Evolutionary conservation across 139 green algal species (phyloP), one percentile per base, ranked within the genome.

Genomic region (Chloropicon primus): DNA sequence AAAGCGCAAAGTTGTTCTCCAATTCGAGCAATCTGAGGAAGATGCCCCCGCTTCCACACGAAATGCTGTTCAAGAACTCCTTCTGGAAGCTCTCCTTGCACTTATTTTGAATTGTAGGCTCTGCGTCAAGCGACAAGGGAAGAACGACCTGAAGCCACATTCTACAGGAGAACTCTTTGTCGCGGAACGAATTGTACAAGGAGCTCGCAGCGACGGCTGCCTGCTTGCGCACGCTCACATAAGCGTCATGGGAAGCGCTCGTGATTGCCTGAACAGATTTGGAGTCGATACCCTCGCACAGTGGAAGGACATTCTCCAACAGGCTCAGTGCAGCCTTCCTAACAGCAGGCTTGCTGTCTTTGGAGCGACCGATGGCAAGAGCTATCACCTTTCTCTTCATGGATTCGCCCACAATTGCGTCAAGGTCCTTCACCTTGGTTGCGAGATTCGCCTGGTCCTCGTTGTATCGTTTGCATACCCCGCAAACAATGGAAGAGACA

Each of bases 281-380:
- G 10, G 5, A 5, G 10, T 17, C 17, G 41, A 62, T 5, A 17
- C 17, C 62, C 23, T 10, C 85, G 22, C 76, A 73, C 74, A 93
- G 81, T 71, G 89, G 62, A 72, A 93, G 77, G 71, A 88, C 27
- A 1, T 53, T 76, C 79, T 91, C 85, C 80, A 93, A 85, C 77
- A 93, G 85, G 85, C 83, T 72, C 80, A 93, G 53, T 3, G 80
- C 88, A 21, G 83, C 84, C 76, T 90, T 90, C 74, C 90, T 85
- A 74, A 93, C 90, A 0, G 80, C 78, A 22, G 84, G 88, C 81
- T 93, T 93, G 54, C 88, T 84, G 76, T 95, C 90, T 1, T 77
- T 74, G 75, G 80, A 84, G 22, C 90, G 87, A 1, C 78, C 71
- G 76, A 84, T 78, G 27, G 85, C 84, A 73, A 90, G 78, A 1